A percentile compares a stretch with the other conserved stretches of the same genome.
Conservation (phyloP, 2,329 filamentous ascomycete genomes). For the Byssothecium circinans region DNA sequence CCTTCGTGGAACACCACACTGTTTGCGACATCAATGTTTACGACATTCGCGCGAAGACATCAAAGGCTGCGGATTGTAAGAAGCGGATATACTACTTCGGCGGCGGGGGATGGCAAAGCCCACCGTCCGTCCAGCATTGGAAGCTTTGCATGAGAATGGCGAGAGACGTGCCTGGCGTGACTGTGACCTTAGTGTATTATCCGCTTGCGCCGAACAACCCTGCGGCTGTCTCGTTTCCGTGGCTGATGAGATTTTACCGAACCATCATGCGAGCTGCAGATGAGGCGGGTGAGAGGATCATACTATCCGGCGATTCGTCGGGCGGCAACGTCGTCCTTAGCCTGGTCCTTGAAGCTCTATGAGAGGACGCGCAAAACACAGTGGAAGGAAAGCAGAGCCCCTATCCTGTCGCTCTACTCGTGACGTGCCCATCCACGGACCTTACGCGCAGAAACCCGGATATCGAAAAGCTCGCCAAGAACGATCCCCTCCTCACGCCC, state of each 20-base stretch:
- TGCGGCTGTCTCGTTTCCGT: constrained; percentile 52
- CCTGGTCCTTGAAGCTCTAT: constrained; percentile 44
- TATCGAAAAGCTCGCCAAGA: constrained; percentile 44
- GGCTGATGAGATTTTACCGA: constrained; percentile 51
- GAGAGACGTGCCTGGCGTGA: constrained; percentile 44
- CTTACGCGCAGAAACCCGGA: constrained; percentile 51
- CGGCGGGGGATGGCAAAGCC: constrained; percentile 59
- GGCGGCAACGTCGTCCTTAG: constrained; percentile 57
- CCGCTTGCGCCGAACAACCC: constrained; percentile 59
- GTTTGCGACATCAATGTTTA: constrained; percentile 52
- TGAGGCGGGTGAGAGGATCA: constrained; percentile 46
- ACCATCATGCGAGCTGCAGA: constrained; percentile 45
- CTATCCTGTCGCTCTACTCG: constrained; percentile 46
- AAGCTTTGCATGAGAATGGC: constrained; percentile 52
- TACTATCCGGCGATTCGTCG: constrained; percentile 58
- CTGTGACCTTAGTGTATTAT: constrained; percentile 54
- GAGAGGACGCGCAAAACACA: constrained; percentile 24
- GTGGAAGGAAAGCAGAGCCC: constrained; percentile 10
- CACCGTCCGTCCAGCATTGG: constrained; percentile 57
- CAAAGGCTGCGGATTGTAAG: constrained; percentile 9
- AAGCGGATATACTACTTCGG: constrained; percentile 57
- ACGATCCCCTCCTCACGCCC: constrained; percentile 52
- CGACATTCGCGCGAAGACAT: constrained; percentile 40
- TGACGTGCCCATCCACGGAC: constrained; percentile 55
- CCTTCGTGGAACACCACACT: constrained; percentile 44